Evolutionary conservation across 2,329 filamentous ascomycete genomes (phyloP).

Genomic region (Capronia epimyces): DNA sequence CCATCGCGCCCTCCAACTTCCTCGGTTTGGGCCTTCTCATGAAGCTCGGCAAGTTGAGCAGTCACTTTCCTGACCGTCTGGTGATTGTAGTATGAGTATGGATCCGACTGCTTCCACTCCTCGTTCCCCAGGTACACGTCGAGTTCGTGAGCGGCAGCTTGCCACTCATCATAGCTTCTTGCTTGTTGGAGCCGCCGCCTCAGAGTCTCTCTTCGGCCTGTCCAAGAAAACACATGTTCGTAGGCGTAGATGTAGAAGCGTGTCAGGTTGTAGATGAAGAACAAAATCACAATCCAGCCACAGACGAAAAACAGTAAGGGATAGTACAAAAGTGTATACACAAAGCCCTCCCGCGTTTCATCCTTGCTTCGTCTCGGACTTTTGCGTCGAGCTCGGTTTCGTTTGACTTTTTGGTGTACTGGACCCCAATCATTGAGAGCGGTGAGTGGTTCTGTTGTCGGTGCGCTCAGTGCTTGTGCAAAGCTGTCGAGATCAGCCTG

Average conservation of each 20-base stretch:
- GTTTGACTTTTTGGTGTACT: slow-evolving; percentile 64
- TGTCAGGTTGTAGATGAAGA: slow-evolving; percentile 70
- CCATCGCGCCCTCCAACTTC: slow-evolving; percentile 29
- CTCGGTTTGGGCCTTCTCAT: slow-evolving; percentile 39
- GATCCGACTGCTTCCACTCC: slow-evolving; percentile 46
- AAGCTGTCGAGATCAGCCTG: slow-evolving; percentile 71
- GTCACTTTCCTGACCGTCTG: slow-evolving; percentile 73
- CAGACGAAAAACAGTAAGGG: slow-evolving; percentile 75
- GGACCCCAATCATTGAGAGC: slow-evolving; percentile 96
- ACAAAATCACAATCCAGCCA: slow-evolving; percentile 72
- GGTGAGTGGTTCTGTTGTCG: slow-evolving; percentile 71
- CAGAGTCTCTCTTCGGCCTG: slow-evolving; percentile 67
- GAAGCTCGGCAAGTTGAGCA: slow-evolving; percentile 59
- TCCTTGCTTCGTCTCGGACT: slow-evolving; percentile 60
- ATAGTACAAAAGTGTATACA: slow-evolving; percentile 88
- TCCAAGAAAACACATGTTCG: slow-evolving; percentile 87
- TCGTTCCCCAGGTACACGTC: slow-evolving; percentile 73
- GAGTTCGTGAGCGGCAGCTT: slow-evolving; percentile 68
- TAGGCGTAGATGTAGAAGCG: slow-evolving; percentile 87
- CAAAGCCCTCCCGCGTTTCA: slow-evolving; percentile 88
- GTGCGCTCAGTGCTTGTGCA: slow-evolving; percentile 72
- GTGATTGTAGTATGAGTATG: slow-evolving; percentile 77
- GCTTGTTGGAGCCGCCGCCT: slow-evolving; percentile 66
- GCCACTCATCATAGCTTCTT: slow-evolving; percentile 76
- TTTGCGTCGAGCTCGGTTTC: slow-evolving; percentile 43